Conservation (phyloP, 1,284 basidiomycete genomes). For the Bondarzewia mesenterica region DNA sequence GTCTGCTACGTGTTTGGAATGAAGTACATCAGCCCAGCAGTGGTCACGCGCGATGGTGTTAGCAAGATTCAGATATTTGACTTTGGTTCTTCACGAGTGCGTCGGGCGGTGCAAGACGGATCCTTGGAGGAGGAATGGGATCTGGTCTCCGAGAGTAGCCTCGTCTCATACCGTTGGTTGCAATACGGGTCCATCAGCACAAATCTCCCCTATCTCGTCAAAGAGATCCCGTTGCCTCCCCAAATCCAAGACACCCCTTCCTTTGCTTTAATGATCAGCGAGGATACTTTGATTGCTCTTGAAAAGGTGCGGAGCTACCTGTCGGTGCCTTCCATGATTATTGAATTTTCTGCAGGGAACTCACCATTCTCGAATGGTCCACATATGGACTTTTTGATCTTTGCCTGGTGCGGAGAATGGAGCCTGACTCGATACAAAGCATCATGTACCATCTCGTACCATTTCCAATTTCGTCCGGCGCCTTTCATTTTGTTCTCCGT, state of each 20-base stretch:
- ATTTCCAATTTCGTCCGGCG: no score
- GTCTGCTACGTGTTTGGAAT: constrained; percentile 54
- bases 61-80: constrained; percentile 8
- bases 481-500: no score
- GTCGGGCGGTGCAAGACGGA: constrained; percentile 6
- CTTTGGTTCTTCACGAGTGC: constrained; percentile 7
- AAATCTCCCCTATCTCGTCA: constrained; percentile 5
- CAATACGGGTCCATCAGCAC: background rate
- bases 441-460: no score
- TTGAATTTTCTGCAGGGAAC: background rate
- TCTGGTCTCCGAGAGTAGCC: background rate
- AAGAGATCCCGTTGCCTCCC: constrained; percentile 7
- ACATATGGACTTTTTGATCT: no score
- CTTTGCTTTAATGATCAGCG: constrained; percentile 8
- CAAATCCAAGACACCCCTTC: background rate
- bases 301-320: background rate
- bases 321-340: background rate
- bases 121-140: constrained; percentile 2
- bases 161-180: background rate
- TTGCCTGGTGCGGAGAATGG: no score
- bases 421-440: no score
- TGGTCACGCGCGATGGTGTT: background rate
- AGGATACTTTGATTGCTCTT: background rate
- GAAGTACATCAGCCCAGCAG: constrained; percentile 7
- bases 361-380: background rate